Base-by-base conservation (phyloP, 1,284 basidiomycete species). In the Tilletia indica region DNA sequence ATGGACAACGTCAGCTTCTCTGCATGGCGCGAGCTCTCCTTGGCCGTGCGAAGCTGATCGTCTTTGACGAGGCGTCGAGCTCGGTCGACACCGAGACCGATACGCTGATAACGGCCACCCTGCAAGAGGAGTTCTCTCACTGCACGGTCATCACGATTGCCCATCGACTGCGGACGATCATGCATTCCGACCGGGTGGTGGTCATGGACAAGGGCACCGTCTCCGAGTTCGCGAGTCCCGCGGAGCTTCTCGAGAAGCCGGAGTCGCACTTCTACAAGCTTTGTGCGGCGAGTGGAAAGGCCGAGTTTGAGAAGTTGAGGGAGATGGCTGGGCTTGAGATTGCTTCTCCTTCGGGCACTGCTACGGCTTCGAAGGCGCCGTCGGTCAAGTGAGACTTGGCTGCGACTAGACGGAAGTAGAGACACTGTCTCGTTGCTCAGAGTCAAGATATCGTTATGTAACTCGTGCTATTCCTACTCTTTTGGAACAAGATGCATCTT, bases 111-210 rank as follows among this genome's bases (percentile, higher is more conserved):
- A 92, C 94, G 83, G 85, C 87, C 25, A 91, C 91, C 0, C 92
- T 96, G 76, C 88, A 92, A 9, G 89, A 91, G 76, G 92, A 93
- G 77, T 94, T 94, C 82, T 86, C 87, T 12, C 87, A 88, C 3
- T 89, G 91, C 0, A 90, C 93, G 48, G 89, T 94, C 31, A 88
- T 96, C 74, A 94, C 92, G 0, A 93, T 94, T 75, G 93, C 93
- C 0, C 91, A 92, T 71, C 77, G 84, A 9, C 77, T 86, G 8
- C 76, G 81, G 48, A 82, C 85, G 2, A 80, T 86, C 63, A 83
- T 85, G 68, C 81, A 82, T 39, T 85, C 83, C 70, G 82, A 82
- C 75, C 86, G 85, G 73, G 87, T 88, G 67, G 78, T 88, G 36
- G 87, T 88, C 12, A 82, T 88, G 69, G 86, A 87, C 70, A 82